These are phyloP conservation scores for Buddleja alternifolia DNA, from an alignment of 257 asterid species.

Conservation along the genomic window DNA sequence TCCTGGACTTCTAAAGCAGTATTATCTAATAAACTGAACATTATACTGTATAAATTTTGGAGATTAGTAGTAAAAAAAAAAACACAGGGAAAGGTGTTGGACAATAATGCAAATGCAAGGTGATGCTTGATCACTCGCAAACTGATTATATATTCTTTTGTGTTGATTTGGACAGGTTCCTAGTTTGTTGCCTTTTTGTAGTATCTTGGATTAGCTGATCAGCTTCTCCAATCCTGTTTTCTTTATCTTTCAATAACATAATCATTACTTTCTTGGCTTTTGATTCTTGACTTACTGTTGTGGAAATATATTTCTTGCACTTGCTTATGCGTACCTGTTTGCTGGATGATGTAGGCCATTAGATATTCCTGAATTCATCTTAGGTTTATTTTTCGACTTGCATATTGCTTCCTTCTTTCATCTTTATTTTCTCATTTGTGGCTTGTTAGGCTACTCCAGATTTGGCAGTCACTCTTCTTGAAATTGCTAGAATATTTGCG, in stretches of 20 bases:
- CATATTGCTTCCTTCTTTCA: constrained; percentile 20
- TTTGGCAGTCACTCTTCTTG: constrained; percentile 99
- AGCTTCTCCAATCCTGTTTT: background rate
- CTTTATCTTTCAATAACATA: constrained; percentile 9
- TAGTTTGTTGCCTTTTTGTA: background rate
- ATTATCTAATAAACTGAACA: constrained; percentile 7
- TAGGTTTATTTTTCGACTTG: too few relatives aligned
- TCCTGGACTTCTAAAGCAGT: background rate
- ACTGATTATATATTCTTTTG: background rate
- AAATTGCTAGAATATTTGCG: constrained; percentile 95
- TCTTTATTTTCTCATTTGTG: constrained; percentile 32
- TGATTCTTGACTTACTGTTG: constrained; percentile 21
- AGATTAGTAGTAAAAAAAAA: constrained; percentile 1
- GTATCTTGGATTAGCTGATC: background rate
- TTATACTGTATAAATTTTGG: background rate
- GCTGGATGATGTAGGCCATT: background rate
- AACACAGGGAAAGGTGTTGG: constrained; percentile 1
- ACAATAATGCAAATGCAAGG: background rate
- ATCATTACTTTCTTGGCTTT: constrained; percentile 21
- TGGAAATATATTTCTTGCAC: background rate
- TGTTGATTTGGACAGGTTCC: background rate
- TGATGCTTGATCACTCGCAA: background rate
- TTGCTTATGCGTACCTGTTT: constrained; percentile 10
- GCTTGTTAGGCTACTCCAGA: constrained; percentile 90
- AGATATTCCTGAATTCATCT: too few relatives aligned